phyloP scores from a whole-genome alignment of 805 yeast species.

The Maudiozyma saulgeensis region DNA sequence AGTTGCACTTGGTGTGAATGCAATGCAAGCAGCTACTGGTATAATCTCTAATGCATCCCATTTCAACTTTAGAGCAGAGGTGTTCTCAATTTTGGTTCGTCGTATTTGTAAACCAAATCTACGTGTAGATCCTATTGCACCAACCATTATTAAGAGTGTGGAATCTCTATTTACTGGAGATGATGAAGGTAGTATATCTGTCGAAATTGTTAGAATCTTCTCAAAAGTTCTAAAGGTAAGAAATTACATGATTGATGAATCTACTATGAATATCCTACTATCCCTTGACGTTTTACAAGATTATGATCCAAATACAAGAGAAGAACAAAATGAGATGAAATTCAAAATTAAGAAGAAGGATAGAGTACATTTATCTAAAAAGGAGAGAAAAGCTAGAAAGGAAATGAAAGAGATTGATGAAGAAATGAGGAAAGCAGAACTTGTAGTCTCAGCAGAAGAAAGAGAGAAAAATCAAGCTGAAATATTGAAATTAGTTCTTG shows the following conservation, averaged over 20 bases:
- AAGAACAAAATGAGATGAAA: slow-evolving; percentile 35
- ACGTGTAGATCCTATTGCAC: slow-evolving; percentile 38
- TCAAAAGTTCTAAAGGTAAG: slow-evolving; percentile 64
- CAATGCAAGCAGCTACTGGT: slow-evolving; percentile 74
- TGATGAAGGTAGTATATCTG: slow-evolving; percentile 69
- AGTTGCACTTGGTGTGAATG: slow-evolving; percentile 39
- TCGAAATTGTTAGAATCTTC: slow-evolving; percentile 60
- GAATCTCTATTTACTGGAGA: slow-evolving; percentile 71
- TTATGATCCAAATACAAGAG: slow-evolving; percentile 56
- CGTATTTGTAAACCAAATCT: slow-evolving; percentile 54
- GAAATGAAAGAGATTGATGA: slow-evolving; percentile 82
- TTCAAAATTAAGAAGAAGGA: slow-evolving; percentile 70
- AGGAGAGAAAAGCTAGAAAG: slow-evolving; percentile 77
- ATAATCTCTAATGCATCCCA: slow-evolving; percentile 56
- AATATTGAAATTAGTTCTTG: slow-evolving; percentile 61
- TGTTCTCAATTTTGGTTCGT: slow-evolving; percentile 56
- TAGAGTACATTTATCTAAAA: slow-evolving; percentile 82
- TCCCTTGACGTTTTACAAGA: slow-evolving; percentile 59
- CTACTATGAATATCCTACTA: slow-evolving; percentile 62
- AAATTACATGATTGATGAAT: slow-evolving; percentile 73
- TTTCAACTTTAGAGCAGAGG: slow-evolving; percentile 75
- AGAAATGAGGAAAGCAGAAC: slow-evolving; percentile 81
- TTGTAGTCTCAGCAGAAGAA: slow-evolving; percentile 77
- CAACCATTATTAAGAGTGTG: slow-evolving; percentile 51
- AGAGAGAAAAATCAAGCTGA: slow-evolving; percentile 80